Conservation (phyloP, 352 stramenopile genomes). For the Phytophthora fragariaefolia region DNA sequence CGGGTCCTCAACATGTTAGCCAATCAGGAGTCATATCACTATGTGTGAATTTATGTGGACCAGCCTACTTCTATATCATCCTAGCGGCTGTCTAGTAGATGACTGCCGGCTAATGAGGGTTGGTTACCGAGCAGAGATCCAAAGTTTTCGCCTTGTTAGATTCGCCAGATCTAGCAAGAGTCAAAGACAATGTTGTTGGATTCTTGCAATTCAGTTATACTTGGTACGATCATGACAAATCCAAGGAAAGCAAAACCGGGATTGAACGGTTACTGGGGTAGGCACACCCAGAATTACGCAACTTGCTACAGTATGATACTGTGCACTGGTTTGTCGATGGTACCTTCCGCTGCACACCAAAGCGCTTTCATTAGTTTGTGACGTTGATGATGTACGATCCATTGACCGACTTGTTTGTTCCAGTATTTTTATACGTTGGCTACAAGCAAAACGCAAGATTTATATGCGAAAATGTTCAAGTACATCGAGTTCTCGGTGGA, state of each 20-base stretch:
- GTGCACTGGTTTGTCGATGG: slow-evolving; percentile 3
- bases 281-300: slow-evolving; percentile 5
- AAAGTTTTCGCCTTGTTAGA: too few relatives aligned
- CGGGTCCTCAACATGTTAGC: too few relatives aligned
- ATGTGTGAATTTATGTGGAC: too few relatives aligned
- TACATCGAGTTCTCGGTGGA: slow-evolving; percentile 12
- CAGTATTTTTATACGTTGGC: slow-evolving; percentile 8
- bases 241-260: not conserved
- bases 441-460: slow-evolving; percentile 3
- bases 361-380: slow-evolving; percentile 1
- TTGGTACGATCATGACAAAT: not conserved
- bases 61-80: too few relatives aligned
- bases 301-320: not conserved
- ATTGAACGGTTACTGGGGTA: slow-evolving; percentile 2
- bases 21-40: too few relatives aligned
- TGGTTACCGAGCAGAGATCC: too few relatives aligned
- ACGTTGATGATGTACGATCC: slow-evolving; percentile 7
- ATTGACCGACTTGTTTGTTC: too few relatives aligned
- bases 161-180: not conserved
- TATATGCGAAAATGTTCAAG: slow-evolving; percentile 8
- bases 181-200: not conserved
- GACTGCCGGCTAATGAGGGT: too few relatives aligned
- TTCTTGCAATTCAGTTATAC: slow-evolving; percentile 10
- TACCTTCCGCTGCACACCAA: not conserved
- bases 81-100: too few relatives aligned